Conservation (phyloP, 1,284 basidiomycete genomes). For the Apiotrichum gracile region DNA sequence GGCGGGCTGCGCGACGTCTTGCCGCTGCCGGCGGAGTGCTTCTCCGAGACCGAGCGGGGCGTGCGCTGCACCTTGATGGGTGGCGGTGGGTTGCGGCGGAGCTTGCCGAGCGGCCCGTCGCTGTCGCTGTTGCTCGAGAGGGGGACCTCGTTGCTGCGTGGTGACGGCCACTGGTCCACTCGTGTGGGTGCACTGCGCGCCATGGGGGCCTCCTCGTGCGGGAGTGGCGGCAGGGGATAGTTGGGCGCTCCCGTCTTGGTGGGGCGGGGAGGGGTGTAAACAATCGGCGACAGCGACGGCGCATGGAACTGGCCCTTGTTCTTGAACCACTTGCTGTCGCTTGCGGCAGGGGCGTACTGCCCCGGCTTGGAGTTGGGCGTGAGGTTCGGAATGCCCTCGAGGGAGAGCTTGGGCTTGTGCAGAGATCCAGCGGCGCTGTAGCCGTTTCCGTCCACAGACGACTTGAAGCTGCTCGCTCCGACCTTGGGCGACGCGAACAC, state of each 20-base stretch:
- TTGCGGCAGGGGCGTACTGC: background rate
- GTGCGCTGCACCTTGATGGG: background rate
- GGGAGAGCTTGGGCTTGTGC: background rate
- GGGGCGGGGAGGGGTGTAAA: background rate
- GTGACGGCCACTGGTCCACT: no score
- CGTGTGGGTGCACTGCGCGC: no score
- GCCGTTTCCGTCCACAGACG: background rate
- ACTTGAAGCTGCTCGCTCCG: background rate
- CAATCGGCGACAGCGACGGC: background rate
- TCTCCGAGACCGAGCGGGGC: background rate
- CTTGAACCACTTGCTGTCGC: background rate
- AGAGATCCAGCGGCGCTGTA: background rate
- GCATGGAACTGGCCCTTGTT: background rate
- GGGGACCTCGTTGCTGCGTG: no score
- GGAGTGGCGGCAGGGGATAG: no score
- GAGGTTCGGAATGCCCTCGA: background rate
- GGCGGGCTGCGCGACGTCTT: no score
- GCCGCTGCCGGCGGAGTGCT: background rate
- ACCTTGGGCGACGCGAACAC: background rate
- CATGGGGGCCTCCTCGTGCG: no score
- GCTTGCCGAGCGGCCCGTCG: background rate
- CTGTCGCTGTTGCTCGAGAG: no score
- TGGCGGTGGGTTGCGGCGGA: background rate
- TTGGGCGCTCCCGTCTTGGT: background rate
- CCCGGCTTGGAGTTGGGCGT: background rate